Evolutionary conservation across 163 green algal species (phyloP).

Genomic region (Scenedesmus sp.): DNA sequence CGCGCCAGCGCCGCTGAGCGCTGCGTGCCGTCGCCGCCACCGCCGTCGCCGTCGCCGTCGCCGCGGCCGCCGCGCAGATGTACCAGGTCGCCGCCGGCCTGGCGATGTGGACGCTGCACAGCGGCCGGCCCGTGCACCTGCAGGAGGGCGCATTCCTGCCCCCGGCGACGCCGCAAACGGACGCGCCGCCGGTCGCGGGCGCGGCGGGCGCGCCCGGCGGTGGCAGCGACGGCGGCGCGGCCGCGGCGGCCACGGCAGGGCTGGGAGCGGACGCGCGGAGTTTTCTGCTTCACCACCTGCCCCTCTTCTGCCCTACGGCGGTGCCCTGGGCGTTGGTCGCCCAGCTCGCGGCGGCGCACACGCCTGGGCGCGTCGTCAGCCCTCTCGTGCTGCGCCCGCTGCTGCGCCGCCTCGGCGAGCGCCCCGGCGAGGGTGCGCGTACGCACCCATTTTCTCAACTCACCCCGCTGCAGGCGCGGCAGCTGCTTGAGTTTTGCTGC

Average conservation of each 20-base stretch:
- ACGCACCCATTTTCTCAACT: not conserved
- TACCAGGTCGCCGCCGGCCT: conserved; percentile 30
- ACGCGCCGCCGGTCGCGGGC: no score
- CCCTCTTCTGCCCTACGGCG: conserved; percentile 40
- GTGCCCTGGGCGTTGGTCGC: conserved; percentile 41
- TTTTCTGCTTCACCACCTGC: conserved; percentile 45
- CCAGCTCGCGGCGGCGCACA: conserved; percentile 27
- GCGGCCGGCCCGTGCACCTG: conserved; percentile 33
- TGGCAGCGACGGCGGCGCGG: not conserved
- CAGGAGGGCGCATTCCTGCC: conserved; percentile 40
- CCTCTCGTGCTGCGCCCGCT: conserved; percentile 29
- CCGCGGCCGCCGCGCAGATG: no score
- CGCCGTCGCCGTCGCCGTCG: no score
- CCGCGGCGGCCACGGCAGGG: conserved; percentile 3
- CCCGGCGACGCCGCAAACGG: not conserved
- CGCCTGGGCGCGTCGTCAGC: conserved; percentile 10
- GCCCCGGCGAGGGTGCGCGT: not conserved
- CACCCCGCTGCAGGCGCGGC: conserved; percentile 7
- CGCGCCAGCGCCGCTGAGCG: no score
- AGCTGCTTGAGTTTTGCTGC: conserved; percentile 46
- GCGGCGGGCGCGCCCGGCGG: not conserved
- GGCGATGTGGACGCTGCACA: conserved; percentile 45
- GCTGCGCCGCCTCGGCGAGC: conserved; percentile 21
- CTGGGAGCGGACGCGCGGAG: conserved; percentile 22
- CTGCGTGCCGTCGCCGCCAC: no score